Evolutionary conservation across 2,329 filamentous ascomycete species (phyloP).

Genomic region (Diaporthe helianthi): DNA sequence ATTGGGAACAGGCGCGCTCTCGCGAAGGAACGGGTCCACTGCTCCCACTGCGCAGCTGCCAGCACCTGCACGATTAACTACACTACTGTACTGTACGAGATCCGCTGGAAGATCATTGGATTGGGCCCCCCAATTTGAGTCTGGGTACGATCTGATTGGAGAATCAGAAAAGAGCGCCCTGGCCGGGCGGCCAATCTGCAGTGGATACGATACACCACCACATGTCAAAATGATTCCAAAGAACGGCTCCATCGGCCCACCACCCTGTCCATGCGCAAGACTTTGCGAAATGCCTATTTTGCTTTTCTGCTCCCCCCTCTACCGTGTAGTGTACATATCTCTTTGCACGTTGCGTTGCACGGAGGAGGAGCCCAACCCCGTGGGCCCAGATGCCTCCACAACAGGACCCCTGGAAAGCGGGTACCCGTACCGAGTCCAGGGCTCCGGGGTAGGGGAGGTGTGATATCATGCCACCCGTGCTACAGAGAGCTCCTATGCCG

Average conservation of each 20-base stretch:
- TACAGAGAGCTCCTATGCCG: neutral
- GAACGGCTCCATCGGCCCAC: slow-evolving; percentile 16
- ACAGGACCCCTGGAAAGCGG: neutral
- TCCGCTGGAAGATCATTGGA: slow-evolving; percentile 19
- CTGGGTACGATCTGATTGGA: neutral
- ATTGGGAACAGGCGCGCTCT: neutral
- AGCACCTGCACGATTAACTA: slow-evolving; percentile 24
- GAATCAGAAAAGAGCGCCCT: neutral
- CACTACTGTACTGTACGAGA: no score
- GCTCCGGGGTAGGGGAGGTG: neutral
- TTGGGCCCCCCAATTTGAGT: neutral
- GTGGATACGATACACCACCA: slow-evolving; percentile 11
- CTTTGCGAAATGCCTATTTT: slow-evolving; percentile 29
- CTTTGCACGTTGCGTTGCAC: no score
- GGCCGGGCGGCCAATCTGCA: neutral
- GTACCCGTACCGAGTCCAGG: slow-evolving; percentile 17
- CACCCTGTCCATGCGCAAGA: slow-evolving; percentile 24
- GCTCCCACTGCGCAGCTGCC: neutral
- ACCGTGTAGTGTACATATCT: no score
- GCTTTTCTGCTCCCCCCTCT: neutral
- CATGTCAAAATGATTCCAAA: slow-evolving; percentile 32
- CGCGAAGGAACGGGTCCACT: neutral
- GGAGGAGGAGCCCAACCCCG: neutral
- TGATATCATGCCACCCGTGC: slow-evolving; percentile 13
- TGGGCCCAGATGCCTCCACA: neutral